These are phyloP conservation scores for Nemania diffusa DNA, from an alignment of 2,329 filamentous ascomycete species.

Conservation along the genomic window DNA sequence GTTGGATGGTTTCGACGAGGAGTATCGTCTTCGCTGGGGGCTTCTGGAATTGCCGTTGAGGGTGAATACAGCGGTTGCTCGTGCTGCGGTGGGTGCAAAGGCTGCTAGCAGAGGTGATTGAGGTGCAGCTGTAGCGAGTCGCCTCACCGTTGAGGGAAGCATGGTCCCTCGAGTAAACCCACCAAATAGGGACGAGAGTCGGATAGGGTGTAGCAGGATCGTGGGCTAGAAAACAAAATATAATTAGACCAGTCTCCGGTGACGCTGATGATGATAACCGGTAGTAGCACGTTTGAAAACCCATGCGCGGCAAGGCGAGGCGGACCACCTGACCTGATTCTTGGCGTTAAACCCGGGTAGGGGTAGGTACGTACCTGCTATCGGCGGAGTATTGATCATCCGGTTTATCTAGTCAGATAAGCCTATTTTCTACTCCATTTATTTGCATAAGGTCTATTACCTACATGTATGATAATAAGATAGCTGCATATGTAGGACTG, in stretches of 20 bases:
- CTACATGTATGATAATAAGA: no score
- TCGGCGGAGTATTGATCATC: conserved; percentile 35
- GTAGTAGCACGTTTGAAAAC: conserved; percentile 33
- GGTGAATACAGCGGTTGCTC: conserved; percentile 51
- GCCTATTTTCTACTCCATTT: neutral
- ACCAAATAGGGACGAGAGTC: neutral
- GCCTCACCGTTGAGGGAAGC: conserved; percentile 67
- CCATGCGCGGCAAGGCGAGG: conserved; percentile 20
- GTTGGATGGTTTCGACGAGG: conserved; percentile 71
- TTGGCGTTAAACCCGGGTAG: conserved; percentile 18
- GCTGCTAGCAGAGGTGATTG: conserved; percentile 58
- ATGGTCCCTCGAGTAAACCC: conserved; percentile 50
- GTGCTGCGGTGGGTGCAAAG: conserved; percentile 55
- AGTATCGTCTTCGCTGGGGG: conserved; percentile 65
- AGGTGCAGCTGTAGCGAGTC: conserved; percentile 61
- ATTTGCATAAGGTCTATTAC: no score
- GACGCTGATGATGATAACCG: conserved; percentile 28
- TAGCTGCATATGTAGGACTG: no score
- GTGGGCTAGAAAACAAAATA: neutral
- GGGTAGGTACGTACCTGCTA: neutral
- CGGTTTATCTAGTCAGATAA: conserved; percentile 2
- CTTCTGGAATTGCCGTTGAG: conserved; percentile 52
- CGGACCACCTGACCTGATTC: conserved; percentile 25
- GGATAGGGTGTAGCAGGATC: neutral
- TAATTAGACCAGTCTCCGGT: neutral